Percentiles rank a stretch among this genome's conserved stretches.
phyloP scores from a whole-genome alignment of 148 eudicot genomes.

The Arctostaphylos glauca region DNA sequence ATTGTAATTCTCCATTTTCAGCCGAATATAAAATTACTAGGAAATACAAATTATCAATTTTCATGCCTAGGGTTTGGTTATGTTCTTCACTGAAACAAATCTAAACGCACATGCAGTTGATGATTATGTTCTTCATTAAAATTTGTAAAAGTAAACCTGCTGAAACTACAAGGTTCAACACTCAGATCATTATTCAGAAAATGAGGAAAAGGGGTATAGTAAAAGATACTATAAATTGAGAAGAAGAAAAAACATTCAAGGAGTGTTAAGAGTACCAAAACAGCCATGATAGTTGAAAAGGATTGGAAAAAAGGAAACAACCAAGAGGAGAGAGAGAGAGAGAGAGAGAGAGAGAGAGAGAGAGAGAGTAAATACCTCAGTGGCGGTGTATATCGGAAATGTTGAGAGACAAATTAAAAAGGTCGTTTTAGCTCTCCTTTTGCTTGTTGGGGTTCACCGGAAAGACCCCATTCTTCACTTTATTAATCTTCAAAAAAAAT shows the following conservation, averaged over 20 bases:
- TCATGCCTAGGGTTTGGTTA: slow-evolving; percentile 8
- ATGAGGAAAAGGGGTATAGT: too few relatives aligned
- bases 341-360: slow-evolving; percentile 10
- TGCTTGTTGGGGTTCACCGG: neutral
- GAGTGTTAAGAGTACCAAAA: slow-evolving; percentile 12
- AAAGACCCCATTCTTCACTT: neutral
- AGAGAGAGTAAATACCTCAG: slow-evolving; percentile 17
- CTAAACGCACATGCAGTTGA: slow-evolving; percentile 8
- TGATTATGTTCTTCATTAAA: neutral
- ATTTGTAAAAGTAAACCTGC: neutral
- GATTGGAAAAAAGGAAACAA: neutral
- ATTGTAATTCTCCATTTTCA: neutral
- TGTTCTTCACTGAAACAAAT: neutral
- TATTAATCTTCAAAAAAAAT: too few relatives aligned
- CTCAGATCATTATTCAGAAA: too few relatives aligned
- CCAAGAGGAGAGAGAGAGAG: slow-evolving; percentile 5
- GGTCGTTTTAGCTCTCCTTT: neutral
- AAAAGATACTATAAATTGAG: too few relatives aligned
- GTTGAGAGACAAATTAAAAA: neutral
- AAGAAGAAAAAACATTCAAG: neutral
- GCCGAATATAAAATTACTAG: neutral
- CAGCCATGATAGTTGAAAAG: slow-evolving; percentile 11
- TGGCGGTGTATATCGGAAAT: neutral
- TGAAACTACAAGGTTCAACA: too few relatives aligned
- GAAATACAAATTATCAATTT: neutral